Evolutionary conservation across 768 basidiomycete genomes (phyloP).

Genomic region (Pleurotus platypus): DNA sequence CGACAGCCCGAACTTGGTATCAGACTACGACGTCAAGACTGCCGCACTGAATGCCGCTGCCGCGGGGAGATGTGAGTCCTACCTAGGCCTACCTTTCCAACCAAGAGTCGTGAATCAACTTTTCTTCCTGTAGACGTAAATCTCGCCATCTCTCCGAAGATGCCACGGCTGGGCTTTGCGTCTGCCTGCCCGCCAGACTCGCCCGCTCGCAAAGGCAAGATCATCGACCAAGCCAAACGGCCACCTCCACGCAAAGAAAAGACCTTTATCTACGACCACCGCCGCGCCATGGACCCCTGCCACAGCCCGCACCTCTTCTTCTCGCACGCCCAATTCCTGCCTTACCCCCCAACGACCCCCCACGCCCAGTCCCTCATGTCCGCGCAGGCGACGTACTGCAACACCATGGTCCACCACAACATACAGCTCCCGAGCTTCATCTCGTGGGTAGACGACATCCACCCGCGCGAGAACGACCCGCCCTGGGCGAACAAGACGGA

Average conservation of each 20-base stretch:
- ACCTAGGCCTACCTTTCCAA: neutral
- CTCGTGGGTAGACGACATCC: slow-evolving; percentile 31
- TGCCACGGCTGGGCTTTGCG: slow-evolving; percentile 17
- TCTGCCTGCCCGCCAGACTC: slow-evolving; percentile 28
- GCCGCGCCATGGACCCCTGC: slow-evolving; percentile 40
- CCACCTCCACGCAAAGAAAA: slow-evolving; percentile 18
- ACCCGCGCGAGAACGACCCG: slow-evolving; percentile 39
- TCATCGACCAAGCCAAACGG: slow-evolving; percentile 18
- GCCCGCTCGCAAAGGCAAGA: slow-evolving; percentile 21
- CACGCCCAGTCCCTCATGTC: slow-evolving; percentile 29
- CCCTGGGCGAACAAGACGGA: slow-evolving; percentile 60
- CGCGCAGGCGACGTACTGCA: slow-evolving; percentile 42
- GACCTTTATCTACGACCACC: slow-evolving; percentile 43
- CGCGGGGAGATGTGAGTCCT: slow-evolving; percentile 32
- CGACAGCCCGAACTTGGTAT: slow-evolving; percentile 39
- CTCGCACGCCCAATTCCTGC: slow-evolving; percentile 42
- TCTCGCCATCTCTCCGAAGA: slow-evolving; percentile 12
- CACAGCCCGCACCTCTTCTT: slow-evolving; percentile 32
- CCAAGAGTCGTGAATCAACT: neutral
- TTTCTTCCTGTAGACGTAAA: slow-evolving; percentile 17
- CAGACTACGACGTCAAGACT: slow-evolving; percentile 30
- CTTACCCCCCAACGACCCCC: slow-evolving; percentile 30
- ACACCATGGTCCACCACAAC: slow-evolving; percentile 40
- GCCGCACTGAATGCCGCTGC: slow-evolving; percentile 34
- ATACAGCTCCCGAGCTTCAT: slow-evolving; percentile 40